Percentiles rank a stretch among this genome's conserved stretches.
These are phyloP conservation scores for Hypoxylon crocopeplum DNA, from an alignment of 495 filamentous ascomycete genomes.

Conservation along the genomic window DNA sequence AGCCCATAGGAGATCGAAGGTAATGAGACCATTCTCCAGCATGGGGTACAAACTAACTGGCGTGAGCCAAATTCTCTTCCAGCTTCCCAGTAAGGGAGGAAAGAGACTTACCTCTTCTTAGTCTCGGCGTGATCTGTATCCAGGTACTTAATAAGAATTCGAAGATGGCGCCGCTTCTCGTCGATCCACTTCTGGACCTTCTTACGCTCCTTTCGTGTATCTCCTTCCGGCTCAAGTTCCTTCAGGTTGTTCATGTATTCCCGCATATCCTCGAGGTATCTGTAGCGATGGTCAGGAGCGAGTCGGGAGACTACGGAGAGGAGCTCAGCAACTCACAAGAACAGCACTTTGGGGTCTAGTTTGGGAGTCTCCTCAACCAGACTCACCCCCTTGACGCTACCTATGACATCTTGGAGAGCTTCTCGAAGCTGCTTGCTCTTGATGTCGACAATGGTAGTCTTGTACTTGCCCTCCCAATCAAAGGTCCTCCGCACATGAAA, in stretches of 20 bases:
- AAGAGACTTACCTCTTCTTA: slow-evolving; percentile 61
- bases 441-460: slow-evolving; percentile 79
- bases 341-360: slow-evolving; percentile 86
- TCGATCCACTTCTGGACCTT: slow-evolving; percentile 70
- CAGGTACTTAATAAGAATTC: slow-evolving; percentile 79
- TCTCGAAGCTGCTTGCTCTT: slow-evolving; percentile 82
- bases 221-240: slow-evolving; percentile 51
- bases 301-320: background rate
- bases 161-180: slow-evolving; percentile 71
- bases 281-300: slow-evolving; percentile 17
- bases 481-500: slow-evolving; percentile 89
- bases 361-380: slow-evolving; percentile 81
- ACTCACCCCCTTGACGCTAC: slow-evolving; percentile 81
- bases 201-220: slow-evolving; percentile 63
- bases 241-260: slow-evolving; percentile 70
- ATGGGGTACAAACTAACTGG: slow-evolving; percentile 73
- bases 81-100: background rate
- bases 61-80: background rate
- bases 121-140: slow-evolving; percentile 80
- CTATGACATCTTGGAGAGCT: slow-evolving; percentile 75
- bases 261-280: slow-evolving; percentile 78
- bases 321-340: slow-evolving; percentile 56
- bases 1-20: slow-evolving; percentile 90
- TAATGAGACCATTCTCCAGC: slow-evolving; percentile 83
- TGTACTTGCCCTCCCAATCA: slow-evolving; percentile 87